phyloP scores from a whole-genome alignment of 2,329 filamentous ascomycete genomes.

The Ascochyta pisi region DNA sequence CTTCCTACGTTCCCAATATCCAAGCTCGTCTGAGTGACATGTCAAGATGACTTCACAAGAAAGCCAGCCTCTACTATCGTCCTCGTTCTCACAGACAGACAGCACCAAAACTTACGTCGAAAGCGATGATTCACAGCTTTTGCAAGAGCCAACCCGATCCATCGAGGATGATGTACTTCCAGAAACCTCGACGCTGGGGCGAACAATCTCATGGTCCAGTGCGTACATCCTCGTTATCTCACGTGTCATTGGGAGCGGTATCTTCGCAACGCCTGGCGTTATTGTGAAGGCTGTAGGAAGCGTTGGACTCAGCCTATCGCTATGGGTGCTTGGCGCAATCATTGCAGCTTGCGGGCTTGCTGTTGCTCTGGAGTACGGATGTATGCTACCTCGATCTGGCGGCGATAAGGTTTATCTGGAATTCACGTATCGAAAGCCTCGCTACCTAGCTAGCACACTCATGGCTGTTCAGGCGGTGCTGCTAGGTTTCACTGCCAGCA shows the following conservation, averaged over 20 bases:
- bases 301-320: slow-evolving; percentile 65
- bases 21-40: background rate
- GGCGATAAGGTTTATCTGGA: slow-evolving; percentile 75
- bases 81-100: slow-evolving; percentile 20
- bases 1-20: background rate
- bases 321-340: slow-evolving; percentile 70
- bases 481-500: slow-evolving; percentile 72
- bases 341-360: slow-evolving; percentile 68
- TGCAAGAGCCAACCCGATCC: slow-evolving; percentile 23
- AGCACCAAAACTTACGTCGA: slow-evolving; percentile 27
- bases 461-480: slow-evolving; percentile 69
- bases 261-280: slow-evolving; percentile 74
- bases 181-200: slow-evolving; percentile 64
- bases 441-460: slow-evolving; percentile 69
- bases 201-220: slow-evolving; percentile 67
- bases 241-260: slow-evolving; percentile 72
- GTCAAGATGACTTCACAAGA: slow-evolving; percentile 23
- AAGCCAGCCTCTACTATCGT: slow-evolving; percentile 33
- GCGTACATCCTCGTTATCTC: slow-evolving; percentile 73
- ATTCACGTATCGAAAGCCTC: slow-evolving; percentile 69
- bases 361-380: slow-evolving; percentile 71
- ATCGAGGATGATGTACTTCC: slow-evolving; percentile 67
- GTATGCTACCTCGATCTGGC: slow-evolving; percentile 73
- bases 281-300: slow-evolving; percentile 72
- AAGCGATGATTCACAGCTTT: slow-evolving; percentile 25